Evolutionary conservation across 306 rosid species (phyloP).

Genomic region (Lotus japonicus): DNA sequence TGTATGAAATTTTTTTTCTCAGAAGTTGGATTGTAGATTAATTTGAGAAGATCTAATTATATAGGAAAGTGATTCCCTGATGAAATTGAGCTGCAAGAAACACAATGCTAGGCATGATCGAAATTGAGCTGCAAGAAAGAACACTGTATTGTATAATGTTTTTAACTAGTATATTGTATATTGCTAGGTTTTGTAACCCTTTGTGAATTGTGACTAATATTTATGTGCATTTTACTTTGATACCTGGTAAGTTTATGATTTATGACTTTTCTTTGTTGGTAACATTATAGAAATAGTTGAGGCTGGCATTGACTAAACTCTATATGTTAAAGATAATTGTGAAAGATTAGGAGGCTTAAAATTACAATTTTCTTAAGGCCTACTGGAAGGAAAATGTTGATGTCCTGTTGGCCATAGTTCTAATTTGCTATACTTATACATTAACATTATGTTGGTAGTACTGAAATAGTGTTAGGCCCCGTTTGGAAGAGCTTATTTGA

Average conservation of each 20-base stretch:
- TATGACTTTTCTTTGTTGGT: not conserved
- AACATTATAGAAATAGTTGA: not conserved
- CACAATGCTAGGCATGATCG: not conserved
- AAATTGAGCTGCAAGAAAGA: not conserved
- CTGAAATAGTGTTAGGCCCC: not conserved
- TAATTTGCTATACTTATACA: not conserved
- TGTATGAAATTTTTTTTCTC: no score
- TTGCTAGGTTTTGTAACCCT: not conserved
- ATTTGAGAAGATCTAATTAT: not conserved
- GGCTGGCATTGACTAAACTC: not conserved
- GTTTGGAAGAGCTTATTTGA: no score
- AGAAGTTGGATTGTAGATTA: not conserved
- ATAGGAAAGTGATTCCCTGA: not conserved
- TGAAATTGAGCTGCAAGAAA: conserved; percentile 4
- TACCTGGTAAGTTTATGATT: not conserved
- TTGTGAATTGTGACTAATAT: not conserved
- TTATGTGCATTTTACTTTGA: not conserved
- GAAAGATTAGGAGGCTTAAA: not conserved
- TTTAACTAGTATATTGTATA: not conserved
- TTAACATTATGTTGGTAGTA: not conserved
- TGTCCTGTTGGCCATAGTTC: not conserved
- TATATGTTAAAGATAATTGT: conserved; percentile 1
- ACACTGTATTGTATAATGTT: not conserved
- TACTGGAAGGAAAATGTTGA: not conserved
- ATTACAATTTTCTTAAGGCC: not conserved